These are phyloP conservation scores for Dipodascopsis uninucleata DNA, from an alignment of 805 yeast species.

Conservation along the genomic window DNA sequence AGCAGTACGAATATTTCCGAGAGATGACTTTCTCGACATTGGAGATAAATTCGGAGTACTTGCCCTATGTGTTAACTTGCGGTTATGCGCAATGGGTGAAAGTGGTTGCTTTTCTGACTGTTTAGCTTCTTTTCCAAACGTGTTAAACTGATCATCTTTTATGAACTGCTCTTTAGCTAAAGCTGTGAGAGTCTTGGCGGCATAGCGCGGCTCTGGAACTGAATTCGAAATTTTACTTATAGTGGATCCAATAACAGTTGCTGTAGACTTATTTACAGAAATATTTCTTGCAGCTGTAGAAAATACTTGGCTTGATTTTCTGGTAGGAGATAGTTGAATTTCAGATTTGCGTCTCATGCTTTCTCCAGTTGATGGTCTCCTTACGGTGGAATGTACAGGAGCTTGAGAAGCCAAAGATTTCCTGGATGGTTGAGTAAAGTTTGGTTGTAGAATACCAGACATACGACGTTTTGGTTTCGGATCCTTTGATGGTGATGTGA, in stretches of 20 bases:
- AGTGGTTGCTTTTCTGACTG: constrained; percentile 17
- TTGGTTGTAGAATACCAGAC: constrained; percentile 17
- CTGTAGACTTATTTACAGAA: background rate
- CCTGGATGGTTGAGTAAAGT: constrained; percentile 1
- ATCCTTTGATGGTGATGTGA: constrained; percentile 11
- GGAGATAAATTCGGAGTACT: constrained; percentile 20
- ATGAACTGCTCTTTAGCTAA: background rate
- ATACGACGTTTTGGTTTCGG: constrained; percentile 10
- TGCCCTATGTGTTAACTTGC: constrained; percentile 18
- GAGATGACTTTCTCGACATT: constrained; percentile 2
- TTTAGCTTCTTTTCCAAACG: background rate
- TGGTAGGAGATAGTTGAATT: too few species aligned
- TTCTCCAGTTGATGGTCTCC: too few species aligned
- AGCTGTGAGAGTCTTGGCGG: constrained; percentile 6
- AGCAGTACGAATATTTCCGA: background rate
- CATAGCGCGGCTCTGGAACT: constrained; percentile 6
- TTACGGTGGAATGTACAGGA: too few species aligned
- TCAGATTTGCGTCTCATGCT: too few species aligned
- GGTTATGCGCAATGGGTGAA: constrained; percentile 7
- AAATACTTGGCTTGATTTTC: constrained; percentile 4
- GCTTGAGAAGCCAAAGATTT: background rate
- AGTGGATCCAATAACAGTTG: background rate
- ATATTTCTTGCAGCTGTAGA: background rate
- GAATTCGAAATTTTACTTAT: constrained; percentile 11
- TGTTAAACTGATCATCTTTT: background rate